Percentiles rank a stretch among this genome's conserved stretches.
phyloP scores from a whole-genome alignment of 2,329 filamentous ascomycete species.

The Coniochaeta ligniaria region DNA sequence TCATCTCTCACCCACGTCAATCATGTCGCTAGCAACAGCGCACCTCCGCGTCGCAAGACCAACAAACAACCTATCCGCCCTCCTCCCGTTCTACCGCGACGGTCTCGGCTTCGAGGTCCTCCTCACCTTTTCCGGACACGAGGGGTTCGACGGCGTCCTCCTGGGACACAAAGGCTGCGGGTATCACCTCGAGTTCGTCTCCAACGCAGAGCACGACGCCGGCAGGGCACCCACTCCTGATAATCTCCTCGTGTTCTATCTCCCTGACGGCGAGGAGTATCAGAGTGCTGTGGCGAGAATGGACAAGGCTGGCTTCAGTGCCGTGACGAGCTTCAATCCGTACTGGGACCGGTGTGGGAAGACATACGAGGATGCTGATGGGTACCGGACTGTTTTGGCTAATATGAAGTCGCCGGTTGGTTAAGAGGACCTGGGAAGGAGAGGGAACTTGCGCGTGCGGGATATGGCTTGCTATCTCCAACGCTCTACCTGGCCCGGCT shows the following conservation, averaged over 20 bases:
- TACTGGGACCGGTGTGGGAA: conserved; percentile 36
- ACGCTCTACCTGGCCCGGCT: not conserved
- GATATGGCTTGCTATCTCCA: not conserved
- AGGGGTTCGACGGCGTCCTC: conserved; percentile 33
- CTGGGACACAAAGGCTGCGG: conserved; percentile 26
- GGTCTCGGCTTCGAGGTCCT: conserved; percentile 30
- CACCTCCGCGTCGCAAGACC: conserved; percentile 34
- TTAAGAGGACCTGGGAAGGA: not conserved
- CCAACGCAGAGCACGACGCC: conserved; percentile 22
- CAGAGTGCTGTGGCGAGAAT: conserved; percentile 23
- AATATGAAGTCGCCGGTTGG: conserved; percentile 16
- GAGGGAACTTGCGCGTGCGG: not conserved
- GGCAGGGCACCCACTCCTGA: conserved; percentile 31
- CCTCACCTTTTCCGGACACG: conserved; percentile 25
- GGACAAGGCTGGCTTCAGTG: conserved; percentile 22
- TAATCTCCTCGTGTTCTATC: conserved; percentile 36
- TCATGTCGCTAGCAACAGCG: conserved; percentile 9
- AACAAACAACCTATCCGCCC: conserved; percentile 25
- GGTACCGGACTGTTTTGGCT: conserved; percentile 34
- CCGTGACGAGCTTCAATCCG: conserved; percentile 31
- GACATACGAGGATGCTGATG: conserved; percentile 37
- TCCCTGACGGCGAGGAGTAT: conserved; percentile 23
- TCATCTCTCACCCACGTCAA: not conserved
- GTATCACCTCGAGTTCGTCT: conserved; percentile 37
- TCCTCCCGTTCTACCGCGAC: conserved; percentile 33